Percentiles rank a stretch among this genome's conserved stretches.
phyloP scores from a whole-genome alignment of 1,139 yeast genomes.

The Zygosaccharomyces pseudobailii region DNA sequence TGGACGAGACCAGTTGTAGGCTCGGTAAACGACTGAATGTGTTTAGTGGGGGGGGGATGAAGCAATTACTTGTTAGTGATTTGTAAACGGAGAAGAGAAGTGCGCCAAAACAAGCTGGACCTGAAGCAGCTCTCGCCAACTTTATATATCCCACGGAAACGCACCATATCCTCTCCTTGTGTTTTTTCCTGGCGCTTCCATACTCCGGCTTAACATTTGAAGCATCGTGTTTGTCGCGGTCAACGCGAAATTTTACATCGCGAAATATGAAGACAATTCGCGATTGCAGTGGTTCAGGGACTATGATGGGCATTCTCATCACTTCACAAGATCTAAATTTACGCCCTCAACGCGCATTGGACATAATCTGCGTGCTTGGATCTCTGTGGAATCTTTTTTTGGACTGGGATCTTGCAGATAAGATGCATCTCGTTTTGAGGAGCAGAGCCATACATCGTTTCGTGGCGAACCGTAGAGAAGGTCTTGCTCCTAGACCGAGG shows the following conservation, averaged over 20 bases:
- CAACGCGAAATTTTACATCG: slow-evolving; percentile 2
- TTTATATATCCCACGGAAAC: neutral
- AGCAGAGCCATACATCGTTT: neutral
- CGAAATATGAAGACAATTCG: neutral
- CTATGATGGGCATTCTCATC: neutral
- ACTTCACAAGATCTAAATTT: neutral
- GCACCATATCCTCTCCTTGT: neutral
- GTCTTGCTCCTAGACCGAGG: neutral
- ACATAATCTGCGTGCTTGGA: neutral
- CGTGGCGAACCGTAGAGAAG: neutral
- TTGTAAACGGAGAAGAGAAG: neutral
- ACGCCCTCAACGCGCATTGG: neutral
- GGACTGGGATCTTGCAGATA: neutral
- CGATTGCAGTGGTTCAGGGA: neutral
- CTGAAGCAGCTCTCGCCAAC: neutral
- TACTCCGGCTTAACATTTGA: neutral
- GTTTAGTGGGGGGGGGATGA: neutral
- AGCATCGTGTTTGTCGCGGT: slow-evolving; percentile 1
- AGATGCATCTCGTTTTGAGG: neutral
- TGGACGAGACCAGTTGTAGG: slow-evolving; percentile 30
- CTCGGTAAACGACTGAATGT: slow-evolving; percentile 1
- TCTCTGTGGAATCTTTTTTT: neutral
- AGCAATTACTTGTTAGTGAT: neutral
- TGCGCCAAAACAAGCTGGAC: neutral
- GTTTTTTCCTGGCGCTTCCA: neutral